Base-by-base conservation (phyloP, 2,329 filamentous ascomycete genomes). In the Aspergillus luchuensis region DNA sequence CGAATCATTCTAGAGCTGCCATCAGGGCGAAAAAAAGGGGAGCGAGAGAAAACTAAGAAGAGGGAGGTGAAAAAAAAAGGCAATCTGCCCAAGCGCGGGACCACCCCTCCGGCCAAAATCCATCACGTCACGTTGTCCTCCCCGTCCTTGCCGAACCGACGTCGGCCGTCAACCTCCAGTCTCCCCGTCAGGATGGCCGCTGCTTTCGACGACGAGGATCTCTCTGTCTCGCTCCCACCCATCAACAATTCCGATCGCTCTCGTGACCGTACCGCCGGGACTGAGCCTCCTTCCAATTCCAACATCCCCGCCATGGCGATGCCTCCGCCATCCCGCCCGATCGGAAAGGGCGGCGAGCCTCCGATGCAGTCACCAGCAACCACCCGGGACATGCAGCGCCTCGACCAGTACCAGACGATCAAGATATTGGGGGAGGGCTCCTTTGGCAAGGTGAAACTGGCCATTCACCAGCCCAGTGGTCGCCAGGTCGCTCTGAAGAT, bases 401-500 rank as follows among this genome's bases (percentile, higher is more conserved):
- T 98, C 72, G 92, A 92, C 67, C 91, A 93, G 78, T 99, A 99
- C 81, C 91, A 90, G 70, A 89, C 97, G 59, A 84, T 97, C 69
- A 89, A 89, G 75, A 97, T 94, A 15, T 85, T 99, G 13, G 95
- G 95, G 59, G 95, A 99, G 80, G 95, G 95, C 50, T 97, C 93
- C 2, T 99, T 99, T 76, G 95, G 95, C 70, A 99, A 99, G 81
- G 95, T 99, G 76, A 98, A 98, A 83, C 86, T 99, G 70, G 95
- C 95, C 21, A 90, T 93, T 45, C 95, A 99, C 75, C 88, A 92
- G 71, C 88, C 92, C 68, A 98, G 91, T 67, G 91, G 91, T 66
- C 93, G 98, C 78, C 91, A 97, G 80, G 95, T 99, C 54, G 95
- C 95, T 28, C 85, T 99, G 74, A 99, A 99, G 84, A 97, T 98